Base-by-base conservation (phyloP, 2,329 filamentous ascomycete genomes). In the Stagonosporopsis vannaccii region DNA sequence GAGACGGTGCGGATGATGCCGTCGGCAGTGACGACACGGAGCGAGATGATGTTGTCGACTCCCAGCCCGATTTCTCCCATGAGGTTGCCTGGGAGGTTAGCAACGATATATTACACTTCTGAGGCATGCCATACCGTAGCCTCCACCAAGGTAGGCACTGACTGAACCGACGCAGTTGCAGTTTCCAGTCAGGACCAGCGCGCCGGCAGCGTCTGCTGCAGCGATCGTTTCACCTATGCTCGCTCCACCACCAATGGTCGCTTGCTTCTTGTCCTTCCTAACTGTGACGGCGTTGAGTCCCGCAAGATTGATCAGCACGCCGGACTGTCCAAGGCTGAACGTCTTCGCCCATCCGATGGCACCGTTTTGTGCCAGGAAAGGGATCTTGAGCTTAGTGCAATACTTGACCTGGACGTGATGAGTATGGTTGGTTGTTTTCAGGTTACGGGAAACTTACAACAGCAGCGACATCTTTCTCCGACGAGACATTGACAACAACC, bases 61-160 rank as follows among this genome's bases (percentile, higher is more conserved):
- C 77, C 77, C 13, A 87, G 78, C 0, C 86, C 87, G 44, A 84
- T 73, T 23, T 77, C 72, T 1, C 83, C 81, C 43, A 80, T 81
- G 25, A 87, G 72, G 71, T 82, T 80, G 4, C 86, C 63, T 66
- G 46, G 4, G 11, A 13, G 8, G 35, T 51, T 9, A 51, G 41
- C 12, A 20, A 6, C 6, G 8, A 9, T 19, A 20, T 12, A 20
- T 37, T 17, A 19, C 17, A 11, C 20, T 11, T 4, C 13, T 12
- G 0, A 7, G 4, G 8, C 1, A 13, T 12, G 7, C 52, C 59
- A 25, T 52, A 66, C 63, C 84, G 61, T 84, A 85, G 1, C 85
- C 85, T 33, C 84, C 85, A 4, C 84, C 83, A 4, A 74, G 64
- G 20, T 65, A 48, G 22, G 71, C 71, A 26, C 71, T 68, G 8